phyloP scores from a whole-genome alignment of 2,329 filamentous ascomycete species.

The Fusarium luffae region DNA sequence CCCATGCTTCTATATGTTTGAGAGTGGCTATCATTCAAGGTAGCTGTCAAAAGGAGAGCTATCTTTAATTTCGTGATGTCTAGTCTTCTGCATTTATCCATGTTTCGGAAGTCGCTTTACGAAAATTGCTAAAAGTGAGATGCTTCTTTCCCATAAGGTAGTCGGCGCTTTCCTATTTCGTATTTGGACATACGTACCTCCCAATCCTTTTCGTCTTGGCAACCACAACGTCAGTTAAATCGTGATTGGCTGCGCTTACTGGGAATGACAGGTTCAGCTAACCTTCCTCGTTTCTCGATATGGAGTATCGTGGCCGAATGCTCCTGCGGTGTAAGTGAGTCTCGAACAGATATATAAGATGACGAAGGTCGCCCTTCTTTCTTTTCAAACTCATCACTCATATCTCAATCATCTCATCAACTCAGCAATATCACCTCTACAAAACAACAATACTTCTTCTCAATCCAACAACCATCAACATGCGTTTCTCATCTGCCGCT shows the following conservation, averaged over 20 bases:
- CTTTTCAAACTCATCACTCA: background rate
- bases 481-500: conserved; percentile 15
- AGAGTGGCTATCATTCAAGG: background rate
- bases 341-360: background rate
- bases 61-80: too few relatives aligned
- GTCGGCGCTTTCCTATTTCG: background rate
- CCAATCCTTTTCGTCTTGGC: background rate
- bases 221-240: too few relatives aligned
- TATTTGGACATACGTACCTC: background rate
- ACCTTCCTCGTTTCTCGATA: background rate
- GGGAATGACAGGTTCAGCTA: too few relatives aligned
- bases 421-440: background rate
- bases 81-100: background rate
- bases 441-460: background rate
- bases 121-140: too few relatives aligned
- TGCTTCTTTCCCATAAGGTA: background rate
- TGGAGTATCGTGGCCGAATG: background rate
- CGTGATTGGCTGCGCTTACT: background rate
- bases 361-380: accelerated
- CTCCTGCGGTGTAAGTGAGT: background rate
- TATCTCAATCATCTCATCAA: background rate
- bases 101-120: background rate
- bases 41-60: background rate
- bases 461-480: background rate
- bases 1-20: background rate